phyloP scores from a whole-genome alignment of 2,329 filamentous ascomycete species.

The Grosmannia penicillata region DNA sequence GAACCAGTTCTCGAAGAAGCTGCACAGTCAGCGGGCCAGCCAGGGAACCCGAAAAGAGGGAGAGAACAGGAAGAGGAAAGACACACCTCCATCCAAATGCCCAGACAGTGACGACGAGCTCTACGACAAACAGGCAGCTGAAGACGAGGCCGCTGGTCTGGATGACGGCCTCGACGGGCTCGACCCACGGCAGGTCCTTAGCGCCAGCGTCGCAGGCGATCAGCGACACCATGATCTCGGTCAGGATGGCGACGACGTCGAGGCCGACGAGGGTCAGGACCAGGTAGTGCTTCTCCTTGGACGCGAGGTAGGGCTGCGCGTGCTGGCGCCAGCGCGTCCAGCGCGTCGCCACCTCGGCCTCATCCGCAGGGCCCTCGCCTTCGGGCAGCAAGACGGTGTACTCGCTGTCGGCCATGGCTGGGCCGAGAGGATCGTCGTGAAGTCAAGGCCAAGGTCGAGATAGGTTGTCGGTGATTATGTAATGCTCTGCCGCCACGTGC shows the following conservation, averaged over 20 bases:
- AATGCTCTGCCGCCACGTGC: too few relatives aligned
- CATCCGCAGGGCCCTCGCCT: not conserved
- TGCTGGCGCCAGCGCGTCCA: conserved; percentile 6
- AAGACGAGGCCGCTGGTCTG: conserved; percentile 40
- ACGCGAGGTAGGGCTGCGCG: conserved; percentile 9
- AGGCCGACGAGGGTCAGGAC: conserved; percentile 28
- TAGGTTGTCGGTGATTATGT: too few relatives aligned
- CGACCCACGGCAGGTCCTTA: conserved; percentile 26
- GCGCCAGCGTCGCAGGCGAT: conserved; percentile 31
- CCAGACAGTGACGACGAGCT: conserved; percentile 39
- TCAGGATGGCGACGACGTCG: conserved; percentile 28
- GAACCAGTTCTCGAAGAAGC: conserved; percentile 43
- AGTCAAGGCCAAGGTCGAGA: too few relatives aligned
- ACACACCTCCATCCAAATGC: conserved; percentile 36
- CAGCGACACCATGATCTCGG: conserved; percentile 32
- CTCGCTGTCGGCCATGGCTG: not conserved
- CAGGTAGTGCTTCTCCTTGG: conserved; percentile 26
- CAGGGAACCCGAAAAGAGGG: not conserved
- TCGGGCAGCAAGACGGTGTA: not conserved
- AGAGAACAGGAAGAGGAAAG: not conserved
- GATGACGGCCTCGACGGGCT: conserved; percentile 22
- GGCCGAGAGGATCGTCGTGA: not conserved
- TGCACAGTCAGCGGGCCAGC: conserved; percentile 12
- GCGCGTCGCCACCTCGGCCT: not conserved
- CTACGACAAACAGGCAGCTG: conserved; percentile 49